These are phyloP conservation scores for Coemansia guatemalensis DNA, from an alignment of 192 early-diverging fungal genomes.

Conservation along the genomic window DNA sequence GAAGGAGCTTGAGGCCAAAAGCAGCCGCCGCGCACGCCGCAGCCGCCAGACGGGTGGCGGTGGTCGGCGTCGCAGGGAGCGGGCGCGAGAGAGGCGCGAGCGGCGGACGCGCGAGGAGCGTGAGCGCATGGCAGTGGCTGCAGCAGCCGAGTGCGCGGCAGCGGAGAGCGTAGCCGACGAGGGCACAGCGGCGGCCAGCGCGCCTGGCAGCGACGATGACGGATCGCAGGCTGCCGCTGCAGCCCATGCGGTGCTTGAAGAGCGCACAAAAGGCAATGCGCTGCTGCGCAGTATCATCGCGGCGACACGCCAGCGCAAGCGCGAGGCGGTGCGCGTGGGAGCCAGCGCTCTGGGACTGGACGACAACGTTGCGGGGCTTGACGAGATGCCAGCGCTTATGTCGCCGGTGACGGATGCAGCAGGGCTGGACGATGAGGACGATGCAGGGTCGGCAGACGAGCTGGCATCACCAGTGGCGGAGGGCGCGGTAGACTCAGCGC, in stretches of 20 bases:
- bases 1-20: conserved; percentile 60
- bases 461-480: background rate
- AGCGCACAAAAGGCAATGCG: conserved; percentile 35
- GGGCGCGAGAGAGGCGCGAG: conserved; percentile 34
- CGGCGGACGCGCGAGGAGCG: conserved; percentile 35
- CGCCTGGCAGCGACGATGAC: background rate
- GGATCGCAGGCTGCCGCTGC: conserved; percentile 4
- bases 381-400: conserved; percentile 12
- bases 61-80: conserved; percentile 53
- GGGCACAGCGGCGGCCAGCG: conserved; percentile 3
- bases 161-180: conserved; percentile 21
- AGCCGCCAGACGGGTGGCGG: conserved; percentile 42
- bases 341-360: conserved; percentile 4
- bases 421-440: conserved; percentile 11
- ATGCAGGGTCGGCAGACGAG: conserved; percentile 2
- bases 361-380: conserved; percentile 9
- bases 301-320: conserved; percentile 42
- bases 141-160: conserved; percentile 26
- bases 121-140: conserved; percentile 31
- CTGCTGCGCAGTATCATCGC: conserved; percentile 47
- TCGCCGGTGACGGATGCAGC: conserved; percentile 8
- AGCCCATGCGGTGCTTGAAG: conserved; percentile 15
- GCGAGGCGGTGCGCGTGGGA: conserved; percentile 6
- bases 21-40: conserved; percentile 39
- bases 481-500: background rate